phyloP scores from a whole-genome alignment of 352 stramenopile genomes.

The Achlya hypogyna region DNA sequence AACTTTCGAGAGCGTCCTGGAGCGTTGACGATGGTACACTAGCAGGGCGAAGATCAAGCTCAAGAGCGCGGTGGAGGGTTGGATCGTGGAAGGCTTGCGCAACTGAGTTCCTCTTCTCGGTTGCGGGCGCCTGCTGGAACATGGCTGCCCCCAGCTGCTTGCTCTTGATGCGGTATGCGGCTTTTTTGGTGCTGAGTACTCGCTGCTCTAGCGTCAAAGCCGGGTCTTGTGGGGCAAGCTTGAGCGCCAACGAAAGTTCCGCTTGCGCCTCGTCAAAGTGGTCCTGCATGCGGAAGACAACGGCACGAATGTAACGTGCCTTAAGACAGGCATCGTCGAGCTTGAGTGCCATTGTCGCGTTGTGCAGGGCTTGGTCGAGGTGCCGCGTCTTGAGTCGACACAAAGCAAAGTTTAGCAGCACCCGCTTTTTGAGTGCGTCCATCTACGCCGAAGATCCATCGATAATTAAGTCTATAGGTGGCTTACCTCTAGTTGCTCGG shows the following conservation, averaged over 20 bases:
- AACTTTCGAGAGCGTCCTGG: background rate
- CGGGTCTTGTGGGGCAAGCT: conserved; percentile 24
- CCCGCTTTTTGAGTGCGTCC: conserved; percentile 42
- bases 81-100: background rate
- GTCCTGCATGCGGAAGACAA: conserved; percentile 53
- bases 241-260: conserved; percentile 39
- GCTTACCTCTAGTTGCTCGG: conserved; percentile 29
- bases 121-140: conserved; percentile 42
- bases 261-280: conserved; percentile 49
- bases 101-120: no score
- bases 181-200: conserved; percentile 50
- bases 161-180: conserved; percentile 59
- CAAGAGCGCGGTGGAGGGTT: background rate
- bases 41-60: background rate
- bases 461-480: background rate
- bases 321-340: conserved; percentile 51
- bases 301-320: conserved; percentile 55
- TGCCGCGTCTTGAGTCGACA: conserved; percentile 66
- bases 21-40: background rate
- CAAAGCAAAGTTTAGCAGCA: conserved; percentile 67
- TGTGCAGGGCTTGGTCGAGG: conserved; percentile 58
- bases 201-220: conserved; percentile 46
- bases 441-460: conserved; percentile 18
- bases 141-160: conserved; percentile 64
- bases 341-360: conserved; percentile 46